Conservation (phyloP, 148 eudicot species). For the Spergularia marina region DNA sequence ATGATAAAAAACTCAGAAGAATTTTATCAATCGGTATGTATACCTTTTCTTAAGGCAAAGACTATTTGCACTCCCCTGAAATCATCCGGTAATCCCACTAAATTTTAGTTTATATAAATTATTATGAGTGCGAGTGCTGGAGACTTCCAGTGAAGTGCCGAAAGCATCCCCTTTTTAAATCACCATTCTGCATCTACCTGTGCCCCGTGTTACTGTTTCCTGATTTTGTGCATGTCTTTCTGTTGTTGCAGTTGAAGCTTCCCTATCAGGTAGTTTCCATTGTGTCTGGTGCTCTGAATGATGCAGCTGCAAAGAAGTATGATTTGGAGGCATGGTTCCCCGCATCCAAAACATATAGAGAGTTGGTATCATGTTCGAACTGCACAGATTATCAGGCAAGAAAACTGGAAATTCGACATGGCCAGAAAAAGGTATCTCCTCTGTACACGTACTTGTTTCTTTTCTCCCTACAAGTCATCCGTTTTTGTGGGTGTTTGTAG, state of each 20-base stretch:
- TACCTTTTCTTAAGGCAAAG: no score
- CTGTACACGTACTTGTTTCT: background rate
- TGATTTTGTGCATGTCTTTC: conserved; percentile 6
- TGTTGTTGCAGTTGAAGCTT: conserved; percentile 60
- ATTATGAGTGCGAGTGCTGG: no score
- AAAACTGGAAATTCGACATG: conserved; percentile 71
- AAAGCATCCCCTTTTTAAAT: background rate
- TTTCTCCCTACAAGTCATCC: background rate
- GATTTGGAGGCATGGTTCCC: conserved; percentile 98
- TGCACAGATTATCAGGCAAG: conserved; percentile 95
- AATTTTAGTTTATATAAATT: no score
- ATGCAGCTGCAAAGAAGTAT: conserved; percentile 94
- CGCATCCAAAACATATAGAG: conserved; percentile 67
- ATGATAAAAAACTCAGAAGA: conserved; percentile 86
- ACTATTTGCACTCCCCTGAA: no score
- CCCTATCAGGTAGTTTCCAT: conserved; percentile 86
- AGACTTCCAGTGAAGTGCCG: no score
- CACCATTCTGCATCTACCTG: background rate
- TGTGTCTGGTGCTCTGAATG: conserved; percentile 90
- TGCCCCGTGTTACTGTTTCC: background rate
- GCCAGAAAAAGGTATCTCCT: conserved; percentile 28
- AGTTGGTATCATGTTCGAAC: conserved; percentile 92
- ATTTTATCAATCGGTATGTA: conserved; percentile 66
- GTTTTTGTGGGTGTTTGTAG: background rate
- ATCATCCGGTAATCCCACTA: no score